phyloP scores from a whole-genome alignment of 495 filamentous ascomycete genomes.

The Lophiostoma macrostomum region DNA sequence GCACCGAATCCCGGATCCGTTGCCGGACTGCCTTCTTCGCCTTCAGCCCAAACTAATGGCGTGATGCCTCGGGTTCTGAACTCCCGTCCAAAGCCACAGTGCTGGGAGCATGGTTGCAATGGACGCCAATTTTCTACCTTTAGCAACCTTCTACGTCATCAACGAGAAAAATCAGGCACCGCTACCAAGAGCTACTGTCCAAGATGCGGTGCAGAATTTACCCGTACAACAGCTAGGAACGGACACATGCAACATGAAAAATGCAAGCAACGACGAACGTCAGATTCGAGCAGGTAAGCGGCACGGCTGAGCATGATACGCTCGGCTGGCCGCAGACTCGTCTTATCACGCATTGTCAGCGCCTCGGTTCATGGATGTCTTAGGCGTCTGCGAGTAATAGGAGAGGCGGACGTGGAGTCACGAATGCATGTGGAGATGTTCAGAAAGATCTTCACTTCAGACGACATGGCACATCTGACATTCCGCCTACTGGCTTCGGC shows the following conservation, averaged over 20 bases:
- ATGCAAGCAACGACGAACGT: slow-evolving; percentile 64
- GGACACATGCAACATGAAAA: slow-evolving; percentile 87
- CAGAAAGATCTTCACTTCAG: neutral
- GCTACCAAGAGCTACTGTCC: slow-evolving; percentile 83
- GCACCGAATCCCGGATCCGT: slow-evolving; percentile 9
- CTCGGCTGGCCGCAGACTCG: slow-evolving; percentile 14
- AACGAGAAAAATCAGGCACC: slow-evolving; percentile 89
- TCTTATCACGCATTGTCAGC: slow-evolving; percentile 15
- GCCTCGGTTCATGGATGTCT: neutral
- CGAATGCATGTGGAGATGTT: neutral
- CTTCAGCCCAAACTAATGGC: slow-evolving; percentile 5
- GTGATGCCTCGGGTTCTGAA: slow-evolving; percentile 62
- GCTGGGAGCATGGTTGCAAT: slow-evolving; percentile 95
- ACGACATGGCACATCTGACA: too few species aligned
- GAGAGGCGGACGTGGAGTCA: neutral
- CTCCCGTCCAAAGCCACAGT: slow-evolving; percentile 81
- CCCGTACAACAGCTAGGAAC: slow-evolving; percentile 83
- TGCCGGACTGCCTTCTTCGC: slow-evolving; percentile 24
- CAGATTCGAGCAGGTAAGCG: slow-evolving; percentile 32
- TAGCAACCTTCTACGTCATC: slow-evolving; percentile 87
- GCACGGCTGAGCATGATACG: slow-evolving; percentile 32
- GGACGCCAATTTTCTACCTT: slow-evolving; percentile 93
- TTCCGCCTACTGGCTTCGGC: too few species aligned
- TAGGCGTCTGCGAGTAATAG: slow-evolving; percentile 7
- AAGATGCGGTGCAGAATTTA: slow-evolving; percentile 87